Conservation (phyloP, 2,329 filamentous ascomycete genomes). For the Fusarium brachygibbosum region DNA sequence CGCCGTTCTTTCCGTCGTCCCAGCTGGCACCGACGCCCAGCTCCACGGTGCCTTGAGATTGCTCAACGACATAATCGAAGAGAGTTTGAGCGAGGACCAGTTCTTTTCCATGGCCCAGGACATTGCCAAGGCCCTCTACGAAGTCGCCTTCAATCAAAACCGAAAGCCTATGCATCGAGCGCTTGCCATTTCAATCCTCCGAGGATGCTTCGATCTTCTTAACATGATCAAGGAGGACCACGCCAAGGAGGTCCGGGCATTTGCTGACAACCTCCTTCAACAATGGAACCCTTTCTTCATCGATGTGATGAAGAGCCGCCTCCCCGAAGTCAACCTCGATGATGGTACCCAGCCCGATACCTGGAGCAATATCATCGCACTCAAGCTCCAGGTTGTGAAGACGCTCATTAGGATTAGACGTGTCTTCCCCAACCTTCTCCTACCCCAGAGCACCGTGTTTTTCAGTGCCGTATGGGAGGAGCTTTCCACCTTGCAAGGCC, state of each 20-base stretch:
- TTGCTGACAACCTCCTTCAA: slow-evolving; percentile 86
- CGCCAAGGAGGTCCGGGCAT: slow-evolving; percentile 84
- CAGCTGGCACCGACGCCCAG: slow-evolving; percentile 80
- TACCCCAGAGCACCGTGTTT: slow-evolving; percentile 83
- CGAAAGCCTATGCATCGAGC: slow-evolving; percentile 83
- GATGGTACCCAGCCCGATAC: slow-evolving; percentile 69
- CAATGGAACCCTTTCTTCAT: slow-evolving; percentile 94
- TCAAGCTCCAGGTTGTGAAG: slow-evolving; percentile 96
- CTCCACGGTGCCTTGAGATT: slow-evolving; percentile 92
- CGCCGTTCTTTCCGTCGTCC: slow-evolving; percentile 81
- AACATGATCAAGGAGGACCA: slow-evolving; percentile 98
- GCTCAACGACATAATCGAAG: slow-evolving; percentile 89
- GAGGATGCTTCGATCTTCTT: slow-evolving; percentile 91
- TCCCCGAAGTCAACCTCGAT: slow-evolving; percentile 73
- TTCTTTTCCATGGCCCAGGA: slow-evolving; percentile 92
- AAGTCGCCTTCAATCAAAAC: slow-evolving; percentile 81
- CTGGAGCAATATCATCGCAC: slow-evolving; percentile 85
- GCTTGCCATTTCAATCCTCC: slow-evolving; percentile 89
- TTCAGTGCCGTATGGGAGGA: slow-evolving; percentile 94
- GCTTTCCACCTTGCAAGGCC: slow-evolving; percentile 76
- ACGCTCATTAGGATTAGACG: slow-evolving; percentile 89
- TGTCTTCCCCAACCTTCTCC: slow-evolving; percentile 85
- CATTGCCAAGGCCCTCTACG: slow-evolving; percentile 85
- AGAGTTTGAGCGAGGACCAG: slow-evolving; percentile 92
- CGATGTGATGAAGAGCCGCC: slow-evolving; percentile 77